Evolutionary conservation across 1,139 yeast species (phyloP).

Genomic region (Blastobotrys ciferrii): DNA sequence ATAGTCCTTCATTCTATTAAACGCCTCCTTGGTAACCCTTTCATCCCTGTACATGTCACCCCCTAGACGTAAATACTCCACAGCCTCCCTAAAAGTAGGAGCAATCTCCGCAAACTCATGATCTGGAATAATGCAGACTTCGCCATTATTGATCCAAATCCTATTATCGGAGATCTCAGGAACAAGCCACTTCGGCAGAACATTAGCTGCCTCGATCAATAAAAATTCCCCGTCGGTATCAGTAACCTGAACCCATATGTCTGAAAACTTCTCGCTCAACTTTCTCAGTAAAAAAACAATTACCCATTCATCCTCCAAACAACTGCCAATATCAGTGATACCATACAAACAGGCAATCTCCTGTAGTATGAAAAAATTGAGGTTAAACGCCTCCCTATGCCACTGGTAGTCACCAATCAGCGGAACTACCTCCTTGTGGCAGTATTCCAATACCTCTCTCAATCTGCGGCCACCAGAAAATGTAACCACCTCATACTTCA

Average conservation of each 20-base stretch:
- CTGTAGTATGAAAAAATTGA: conserved; percentile 14
- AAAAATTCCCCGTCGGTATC: conserved; percentile 61
- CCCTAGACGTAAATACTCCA: conserved; percentile 11
- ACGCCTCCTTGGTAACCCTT: conserved; percentile 14
- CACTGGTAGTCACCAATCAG: conserved; percentile 26
- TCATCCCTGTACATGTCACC: conserved; percentile 8
- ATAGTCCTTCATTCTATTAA: conserved; percentile 11
- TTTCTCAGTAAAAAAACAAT: conserved; percentile 43
- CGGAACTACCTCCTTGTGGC: background rate
- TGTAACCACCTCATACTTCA: background rate
- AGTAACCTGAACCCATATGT: conserved; percentile 47
- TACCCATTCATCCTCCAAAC: conserved; percentile 48
- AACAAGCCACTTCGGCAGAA: conserved; percentile 46
- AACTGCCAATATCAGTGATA: conserved; percentile 44
- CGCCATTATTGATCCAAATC: conserved; percentile 32
- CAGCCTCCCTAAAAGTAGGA: conserved; percentile 15
- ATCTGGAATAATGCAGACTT: conserved; percentile 26
- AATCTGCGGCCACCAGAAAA: background rate
- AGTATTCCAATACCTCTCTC: conserved; percentile 5
- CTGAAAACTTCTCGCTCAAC: conserved; percentile 37
- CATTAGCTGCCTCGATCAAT: conserved; percentile 48
- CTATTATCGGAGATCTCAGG: conserved; percentile 45
- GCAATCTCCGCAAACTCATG: conserved; percentile 13
- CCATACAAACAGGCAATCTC: conserved; percentile 43
- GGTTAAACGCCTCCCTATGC: conserved; percentile 29